Base-by-base conservation (phyloP, 2,329 filamentous ascomycete genomes). In the Diplodia corticola region DNA sequence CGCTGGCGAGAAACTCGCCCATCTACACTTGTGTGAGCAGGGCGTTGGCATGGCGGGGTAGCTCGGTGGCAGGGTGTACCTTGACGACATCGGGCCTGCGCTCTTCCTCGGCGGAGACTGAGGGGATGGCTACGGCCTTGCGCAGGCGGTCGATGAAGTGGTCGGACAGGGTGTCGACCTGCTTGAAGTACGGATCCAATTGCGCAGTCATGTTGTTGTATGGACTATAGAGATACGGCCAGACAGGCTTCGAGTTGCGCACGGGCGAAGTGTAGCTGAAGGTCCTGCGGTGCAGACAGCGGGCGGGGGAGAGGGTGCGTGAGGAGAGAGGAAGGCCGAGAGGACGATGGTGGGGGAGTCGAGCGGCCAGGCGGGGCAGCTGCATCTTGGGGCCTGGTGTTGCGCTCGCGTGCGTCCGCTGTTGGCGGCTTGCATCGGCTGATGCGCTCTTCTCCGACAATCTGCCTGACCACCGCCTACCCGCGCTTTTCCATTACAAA, bases 61-160 rank as follows among this genome's bases (percentile, higher is more conserved):
- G 50, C 17, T 28, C 49, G n/a, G n/a, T 3, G 40, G 63, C 40
- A 17, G 63, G 35, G 73, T 76, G 66, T 76, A 86, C 86, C 79
- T 90, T 92, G 75, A 99, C 88, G 69, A 99, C 95, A 85, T 99
- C 93, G 65, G 89, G 89, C 68, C 95, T 89, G 75, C 92, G 89
- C 72, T 90, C 89, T 75, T 95, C 92, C 69, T 97, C 93, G 55
- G 94, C 91, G 37, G 94, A 98, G 77, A 99, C 86, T 69, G 95
- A 99, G 22, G 95, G 95, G 74, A 99, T 99, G 63, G 93, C 94
- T 68, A 99, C 95, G 64, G 95, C 95, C 80, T 93, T 88, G 75
- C 91, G 87, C 68, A 99, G 88, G 72, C 94, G 90, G 73, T 96
- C 90, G 79, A 97, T 96, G 82, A 97, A 97, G 76, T 87, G 84